Evolutionary conservation across 2,329 filamentous ascomycete genomes (phyloP).

Genomic region (Aureobasidium sp.): DNA sequence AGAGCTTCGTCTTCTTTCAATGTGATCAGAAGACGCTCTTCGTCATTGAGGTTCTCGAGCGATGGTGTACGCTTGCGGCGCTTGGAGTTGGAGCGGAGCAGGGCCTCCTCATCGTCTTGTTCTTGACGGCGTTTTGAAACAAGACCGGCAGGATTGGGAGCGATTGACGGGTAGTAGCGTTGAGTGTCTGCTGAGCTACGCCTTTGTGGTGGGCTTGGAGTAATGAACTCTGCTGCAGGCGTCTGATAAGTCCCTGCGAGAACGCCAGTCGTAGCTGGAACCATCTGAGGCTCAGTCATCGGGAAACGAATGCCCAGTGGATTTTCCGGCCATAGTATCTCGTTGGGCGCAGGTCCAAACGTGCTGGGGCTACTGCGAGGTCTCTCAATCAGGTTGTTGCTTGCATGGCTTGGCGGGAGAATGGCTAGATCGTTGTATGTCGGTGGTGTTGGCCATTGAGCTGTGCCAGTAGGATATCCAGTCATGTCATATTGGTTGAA

Average conservation of each 20-base stretch:
- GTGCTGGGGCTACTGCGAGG: constrained; percentile 12
- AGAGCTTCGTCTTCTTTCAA: constrained; percentile 47
- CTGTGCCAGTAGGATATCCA: constrained; percentile 20
- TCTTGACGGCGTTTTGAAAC: constrained; percentile 35
- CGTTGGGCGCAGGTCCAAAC: constrained; percentile 29
- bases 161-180: constrained; percentile 37
- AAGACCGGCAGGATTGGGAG: constrained; percentile 34
- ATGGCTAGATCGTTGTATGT: constrained; percentile 7
- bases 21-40: constrained; percentile 43
- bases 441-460: constrained; percentile 14
- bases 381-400: constrained; percentile 9
- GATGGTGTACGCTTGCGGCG: constrained; percentile 36
- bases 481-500: constrained; percentile 20
- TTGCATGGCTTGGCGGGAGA: background rate
- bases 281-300: background rate
- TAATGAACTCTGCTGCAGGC: constrained; percentile 23
- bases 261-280: background rate
- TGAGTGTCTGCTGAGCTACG: constrained; percentile 21
- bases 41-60: constrained; percentile 37
- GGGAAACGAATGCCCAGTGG: constrained; percentile 37
- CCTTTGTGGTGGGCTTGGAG: constrained; percentile 20
- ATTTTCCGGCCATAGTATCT: constrained; percentile 32
- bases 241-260: background rate
- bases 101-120: constrained; percentile 30
- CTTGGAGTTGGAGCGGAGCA: constrained; percentile 26